Percentiles rank a stretch among this genome's conserved stretches.
Conservation (phyloP, 2,329 filamentous ascomycete genomes). For the Talaromyces albobiverticillius region DNA sequence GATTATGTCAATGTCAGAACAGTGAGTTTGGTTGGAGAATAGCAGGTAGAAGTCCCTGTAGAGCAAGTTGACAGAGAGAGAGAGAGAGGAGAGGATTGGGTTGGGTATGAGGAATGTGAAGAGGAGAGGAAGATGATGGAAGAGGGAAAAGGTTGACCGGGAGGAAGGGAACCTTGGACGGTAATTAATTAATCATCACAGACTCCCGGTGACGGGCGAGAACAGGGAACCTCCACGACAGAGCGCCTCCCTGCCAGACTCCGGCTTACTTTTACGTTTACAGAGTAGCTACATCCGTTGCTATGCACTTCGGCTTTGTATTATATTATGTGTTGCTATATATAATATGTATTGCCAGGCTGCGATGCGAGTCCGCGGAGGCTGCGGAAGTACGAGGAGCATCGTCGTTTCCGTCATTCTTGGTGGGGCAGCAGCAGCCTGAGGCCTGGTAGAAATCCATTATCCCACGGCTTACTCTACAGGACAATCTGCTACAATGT, state of each 20-base stretch:
- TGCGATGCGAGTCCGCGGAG: not conserved
- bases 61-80: conserved; percentile 11
- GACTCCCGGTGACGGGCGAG: not conserved
- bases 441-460: too few relatives aligned
- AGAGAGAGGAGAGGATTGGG: conserved; percentile 10
- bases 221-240: not conserved
- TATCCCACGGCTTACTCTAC: too few relatives aligned
- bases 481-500: too few relatives aligned
- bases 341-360: not conserved
- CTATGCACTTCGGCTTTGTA: too few relatives aligned
- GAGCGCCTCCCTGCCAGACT: too few relatives aligned
- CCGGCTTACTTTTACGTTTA: not conserved
- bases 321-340: too few relatives aligned
- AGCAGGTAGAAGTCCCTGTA: conserved; percentile 7
- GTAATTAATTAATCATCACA: conserved; percentile 5
- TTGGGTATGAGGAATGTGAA: conserved; percentile 10
- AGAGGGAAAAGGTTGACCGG: conserved; percentile 3
- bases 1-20: conserved; percentile 5
- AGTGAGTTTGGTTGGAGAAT: not conserved
- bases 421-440: not conserved
- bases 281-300: not conserved
- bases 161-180: conserved; percentile 14
- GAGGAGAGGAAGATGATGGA: conserved; percentile 17
- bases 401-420: not conserved
- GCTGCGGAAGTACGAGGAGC: not conserved